Percentiles rank a stretch among this genome's conserved stretches.
These are phyloP conservation scores for Penicillium chermesinum DNA, from an alignment of 495 filamentous ascomycete genomes.

Conservation along the genomic window DNA sequence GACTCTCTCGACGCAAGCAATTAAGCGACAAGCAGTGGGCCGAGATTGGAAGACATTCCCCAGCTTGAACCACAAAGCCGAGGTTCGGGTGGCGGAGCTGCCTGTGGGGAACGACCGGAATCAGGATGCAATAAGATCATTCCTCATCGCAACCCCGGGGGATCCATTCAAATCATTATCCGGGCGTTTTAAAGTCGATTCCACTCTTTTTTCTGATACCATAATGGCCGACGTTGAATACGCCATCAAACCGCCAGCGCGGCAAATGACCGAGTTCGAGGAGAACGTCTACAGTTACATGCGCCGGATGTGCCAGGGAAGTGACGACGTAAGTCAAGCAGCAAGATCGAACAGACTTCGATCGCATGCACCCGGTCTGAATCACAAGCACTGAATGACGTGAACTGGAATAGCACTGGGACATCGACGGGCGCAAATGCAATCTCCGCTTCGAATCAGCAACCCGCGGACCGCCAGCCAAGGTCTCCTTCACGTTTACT, in stretches of 20 bases:
- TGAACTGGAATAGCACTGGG: slow-evolving; percentile 31
- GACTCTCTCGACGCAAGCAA: too few relatives aligned
- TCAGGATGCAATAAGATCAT: too few relatives aligned
- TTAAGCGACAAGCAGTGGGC: too few relatives aligned
- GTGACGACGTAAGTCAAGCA: slow-evolving; percentile 17
- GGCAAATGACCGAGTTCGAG: slow-evolving; percentile 32
- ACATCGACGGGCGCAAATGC: slow-evolving; percentile 25
- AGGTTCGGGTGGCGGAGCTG: not conserved
- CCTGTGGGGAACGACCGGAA: too few relatives aligned
- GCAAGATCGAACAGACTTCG: not conserved
- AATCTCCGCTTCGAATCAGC: slow-evolving; percentile 42
- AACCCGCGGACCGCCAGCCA: slow-evolving; percentile 27
- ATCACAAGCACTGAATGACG: not conserved
- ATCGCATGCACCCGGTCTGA: not conserved
- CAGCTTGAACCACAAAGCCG: slow-evolving; percentile 1
- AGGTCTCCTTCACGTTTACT: slow-evolving; percentile 40
- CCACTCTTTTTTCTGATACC: not conserved
- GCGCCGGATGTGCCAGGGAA: slow-evolving; percentile 17
- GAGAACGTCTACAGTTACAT: slow-evolving; percentile 29
- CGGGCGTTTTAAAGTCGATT: not conserved
- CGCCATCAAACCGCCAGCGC: slow-evolving; percentile 18
- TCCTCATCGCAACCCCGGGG: too few relatives aligned
- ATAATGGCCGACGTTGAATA: slow-evolving; percentile 16
- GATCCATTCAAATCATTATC: too few relatives aligned
- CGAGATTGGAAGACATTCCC: too few relatives aligned